phyloP scores from a whole-genome alignment of 2,329 filamentous ascomycete species.

The Microdochium bolleyi region DNA sequence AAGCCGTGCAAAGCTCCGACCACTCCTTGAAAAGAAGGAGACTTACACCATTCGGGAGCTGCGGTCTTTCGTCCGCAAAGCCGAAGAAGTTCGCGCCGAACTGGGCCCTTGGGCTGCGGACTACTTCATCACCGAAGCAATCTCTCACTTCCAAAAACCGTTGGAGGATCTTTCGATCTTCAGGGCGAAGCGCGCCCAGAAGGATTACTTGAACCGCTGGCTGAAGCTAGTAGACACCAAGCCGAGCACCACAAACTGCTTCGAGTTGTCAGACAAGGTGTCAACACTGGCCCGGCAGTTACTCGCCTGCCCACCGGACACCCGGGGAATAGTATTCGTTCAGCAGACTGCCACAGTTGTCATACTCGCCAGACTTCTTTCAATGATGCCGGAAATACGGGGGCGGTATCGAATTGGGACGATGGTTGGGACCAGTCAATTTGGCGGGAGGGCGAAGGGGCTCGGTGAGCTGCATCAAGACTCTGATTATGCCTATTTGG shows the following conservation, averaged over 20 bases:
- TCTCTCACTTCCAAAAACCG: slow-evolving; percentile 23
- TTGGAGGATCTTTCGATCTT: slow-evolving; percentile 2
- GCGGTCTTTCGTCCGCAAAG: slow-evolving; percentile 41
- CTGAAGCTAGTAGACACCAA: slow-evolving; percentile 24
- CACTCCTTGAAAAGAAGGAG: slow-evolving; percentile 30
- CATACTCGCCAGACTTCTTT: slow-evolving; percentile 51
- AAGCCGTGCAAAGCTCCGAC: slow-evolving; percentile 27
- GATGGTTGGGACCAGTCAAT: slow-evolving; percentile 46
- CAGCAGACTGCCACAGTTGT: slow-evolving; percentile 52
- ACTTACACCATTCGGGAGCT: slow-evolving; percentile 50
- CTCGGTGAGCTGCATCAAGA: slow-evolving; percentile 25
- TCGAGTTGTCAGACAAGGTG: slow-evolving; percentile 49
- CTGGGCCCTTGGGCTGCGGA: slow-evolving; percentile 65
- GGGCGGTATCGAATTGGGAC: slow-evolving; percentile 40
- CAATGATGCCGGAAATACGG: slow-evolving; percentile 37
- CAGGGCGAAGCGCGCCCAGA: slow-evolving; percentile 5
- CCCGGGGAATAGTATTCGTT: slow-evolving; percentile 60
- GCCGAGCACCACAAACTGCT: slow-evolving; percentile 6
- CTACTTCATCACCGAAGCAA: slow-evolving; percentile 48
- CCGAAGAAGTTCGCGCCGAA: slow-evolving; percentile 40
- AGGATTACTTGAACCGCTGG: slow-evolving; percentile 29
- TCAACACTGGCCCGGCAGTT: slow-evolving; percentile 44
- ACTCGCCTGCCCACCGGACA: slow-evolving; percentile 27
- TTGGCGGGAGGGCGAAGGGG: slow-evolving; percentile 24
- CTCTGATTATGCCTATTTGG: slow-evolving; percentile 25